Evolutionary conservation across 164 flowering plant species (phyloP), one percentile per base, ranked within the genome.

Genomic region (Tinospora cordifolia): DNA sequence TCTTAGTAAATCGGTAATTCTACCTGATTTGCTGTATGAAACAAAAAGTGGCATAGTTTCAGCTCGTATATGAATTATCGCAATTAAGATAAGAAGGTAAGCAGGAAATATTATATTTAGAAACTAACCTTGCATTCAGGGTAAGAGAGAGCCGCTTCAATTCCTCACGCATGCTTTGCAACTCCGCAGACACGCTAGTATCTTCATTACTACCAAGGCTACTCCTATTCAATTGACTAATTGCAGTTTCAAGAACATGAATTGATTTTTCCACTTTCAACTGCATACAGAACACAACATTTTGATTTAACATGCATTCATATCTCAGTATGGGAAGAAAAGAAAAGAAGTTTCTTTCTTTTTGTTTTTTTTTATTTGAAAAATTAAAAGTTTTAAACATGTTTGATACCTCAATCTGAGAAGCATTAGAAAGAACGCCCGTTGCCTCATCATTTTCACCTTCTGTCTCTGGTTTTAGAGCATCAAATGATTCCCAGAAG

Each of bases 71-170:
- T n/a, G n/a, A n/a, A n/a, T n/a, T n/a, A n/a, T n/a, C n/a, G n/a
- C n/a, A n/a, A n/a, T n/a, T n/a, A n/a, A n/a, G n/a, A n/a, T n/a
- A 10, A 60, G 14, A 60, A 13, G 2, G 63, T 60, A 24, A 60
- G 22, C 3, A 60, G 13, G 27, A 7, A 7, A n/a, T 27, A n/a
- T n/a, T n/a, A n/a, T n/a, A n/a, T n/a, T n/a, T 22, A 19, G 14
- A 63, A 40, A 74, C 69, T 57, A 14, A 79, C 81, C 79, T 73
- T 19, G 24, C 15, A 66, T 62, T 47, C 34, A 71, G 60, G 68
- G 79, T 68, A 68, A 27, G 15, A 49, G 69, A 71, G 47, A 79
- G 67, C 21, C 63, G 65, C 51, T 79, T 70, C 66, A 72, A 41
- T 66, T 75, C 78, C 44, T 51, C 71, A 15, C 67, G 72, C 76